Percentiles rank a stretch among this genome's conserved stretches.
Conservation (phyloP, 2,329 filamentous ascomycete species). For the Aspergillus unguis region DNA sequence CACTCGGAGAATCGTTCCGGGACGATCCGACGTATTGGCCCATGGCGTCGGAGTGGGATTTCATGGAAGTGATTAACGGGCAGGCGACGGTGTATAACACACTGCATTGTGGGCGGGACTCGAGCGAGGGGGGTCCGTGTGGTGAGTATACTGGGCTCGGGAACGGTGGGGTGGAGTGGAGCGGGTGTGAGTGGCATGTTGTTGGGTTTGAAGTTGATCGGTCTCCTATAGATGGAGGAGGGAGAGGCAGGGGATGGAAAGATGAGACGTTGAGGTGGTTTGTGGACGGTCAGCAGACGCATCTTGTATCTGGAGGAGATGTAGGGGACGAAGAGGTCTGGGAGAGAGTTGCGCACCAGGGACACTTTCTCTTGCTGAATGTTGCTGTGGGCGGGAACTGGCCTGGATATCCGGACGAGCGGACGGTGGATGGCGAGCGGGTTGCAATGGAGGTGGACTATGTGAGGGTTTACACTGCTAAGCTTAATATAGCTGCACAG, state of each 20-base stretch:
- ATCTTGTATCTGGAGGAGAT: not conserved
- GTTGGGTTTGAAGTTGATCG: constrained; percentile 14
- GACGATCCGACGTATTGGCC: constrained; percentile 7
- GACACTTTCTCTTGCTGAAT: constrained; percentile 13
- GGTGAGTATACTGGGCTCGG: constrained; percentile 9
- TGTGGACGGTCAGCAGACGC: constrained; percentile 1
- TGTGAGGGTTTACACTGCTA: constrained; percentile 11
- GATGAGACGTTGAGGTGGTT: constrained; percentile 6
- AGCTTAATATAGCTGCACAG: not conserved
- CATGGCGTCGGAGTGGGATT: constrained; percentile 4
- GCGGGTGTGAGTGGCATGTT: constrained; percentile 6
- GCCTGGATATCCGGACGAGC: constrained; percentile 12
- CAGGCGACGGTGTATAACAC: constrained; percentile 2
- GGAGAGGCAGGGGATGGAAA: not conserved
- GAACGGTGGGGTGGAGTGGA: constrained; percentile 6
- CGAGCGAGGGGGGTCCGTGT: constrained; percentile 3
- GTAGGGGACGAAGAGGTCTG: constrained; percentile 1
- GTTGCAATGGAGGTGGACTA: constrained; percentile 11
- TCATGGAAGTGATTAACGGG: constrained; percentile 8
- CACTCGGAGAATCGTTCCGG: constrained; percentile 3
- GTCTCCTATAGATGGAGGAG: not conserved
- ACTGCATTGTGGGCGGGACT: constrained; percentile 4
- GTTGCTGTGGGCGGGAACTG: constrained; percentile 11
- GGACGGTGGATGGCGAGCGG: constrained; percentile 6
- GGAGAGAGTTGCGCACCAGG: constrained; percentile 5